These are phyloP conservation scores for Ceratocystiopsis minuta DNA, from an alignment of 2,329 filamentous ascomycete genomes.

Conservation along the genomic window DNA sequence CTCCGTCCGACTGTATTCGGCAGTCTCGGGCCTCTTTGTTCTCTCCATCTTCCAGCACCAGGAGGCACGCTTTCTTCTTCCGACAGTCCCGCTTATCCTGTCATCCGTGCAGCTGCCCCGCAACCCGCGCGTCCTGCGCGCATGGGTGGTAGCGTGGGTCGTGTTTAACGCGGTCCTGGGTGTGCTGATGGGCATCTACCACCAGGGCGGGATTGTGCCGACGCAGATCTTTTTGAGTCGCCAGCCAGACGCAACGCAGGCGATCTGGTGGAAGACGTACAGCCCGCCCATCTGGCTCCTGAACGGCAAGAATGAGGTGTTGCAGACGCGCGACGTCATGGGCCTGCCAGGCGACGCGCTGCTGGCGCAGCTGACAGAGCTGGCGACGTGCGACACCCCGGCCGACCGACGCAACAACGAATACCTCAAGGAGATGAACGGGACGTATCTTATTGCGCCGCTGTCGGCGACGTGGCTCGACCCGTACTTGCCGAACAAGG, in stretches of 20 bases:
- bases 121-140: constrained; percentile 26
- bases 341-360: constrained; percentile 45
- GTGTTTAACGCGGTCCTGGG: constrained; percentile 52
- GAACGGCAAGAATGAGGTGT: constrained; percentile 53
- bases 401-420: constrained; percentile 36
- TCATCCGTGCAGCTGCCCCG: constrained; percentile 53
- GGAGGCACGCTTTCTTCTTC: constrained; percentile 61
- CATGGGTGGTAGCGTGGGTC: constrained; percentile 46
- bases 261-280: constrained; percentile 77
- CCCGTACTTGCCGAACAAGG: constrained; percentile 40
- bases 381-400: constrained; percentile 45
- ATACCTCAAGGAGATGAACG: constrained; percentile 41
- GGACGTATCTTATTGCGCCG: constrained; percentile 56
- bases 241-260: constrained; percentile 48
- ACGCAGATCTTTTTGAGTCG: constrained; percentile 58
- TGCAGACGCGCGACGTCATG: constrained; percentile 59
- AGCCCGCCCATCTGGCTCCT: constrained; percentile 66
- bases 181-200: constrained; percentile 61
- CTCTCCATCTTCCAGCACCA: constrained; percentile 64
- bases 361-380: constrained; percentile 35
- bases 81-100: constrained; percentile 57
- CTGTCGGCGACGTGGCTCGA: constrained; percentile 54
- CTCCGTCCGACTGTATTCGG: constrained; percentile 51
- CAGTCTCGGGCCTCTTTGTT: constrained; percentile 50
- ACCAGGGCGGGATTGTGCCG: constrained; percentile 63